Evolutionary conservation across 108 stramenopile genomes (phyloP), one percentile per base, ranked within the genome.

Genomic region (Cyclotella atomus): DNA sequence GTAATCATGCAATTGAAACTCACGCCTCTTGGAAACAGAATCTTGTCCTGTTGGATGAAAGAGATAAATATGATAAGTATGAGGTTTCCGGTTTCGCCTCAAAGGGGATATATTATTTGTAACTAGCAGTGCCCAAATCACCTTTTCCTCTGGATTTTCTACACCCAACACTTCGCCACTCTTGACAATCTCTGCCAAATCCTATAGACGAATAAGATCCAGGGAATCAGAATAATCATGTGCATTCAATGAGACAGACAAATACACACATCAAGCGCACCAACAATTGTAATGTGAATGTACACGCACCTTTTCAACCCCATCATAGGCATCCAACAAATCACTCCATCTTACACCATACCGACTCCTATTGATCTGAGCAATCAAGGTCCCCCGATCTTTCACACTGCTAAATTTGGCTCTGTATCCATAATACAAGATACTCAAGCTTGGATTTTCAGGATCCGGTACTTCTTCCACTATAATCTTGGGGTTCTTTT

Each of bases 381-480:
- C 93, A 64, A 94, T 47, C 24, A 94, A 67, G 17, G 88, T 77
- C 12, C 76, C 65, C 15, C 81, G 71, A 70, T 92, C 88, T 16
- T 82, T 65, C 0, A 94, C 87, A 28, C 81, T 65, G 19, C 84
- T 80, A 54, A 88, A 94, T 59, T 91, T 91, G 29, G 93, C 88
- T 27, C 87, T 86, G 65, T 92, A 94, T 1, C 90, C 91, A 76
- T 88, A 94, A 9, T 84, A 84, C 0, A 68, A 72, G 59, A 94
- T 74, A 62, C 71, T 68, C 1, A 91, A 55, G 9, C 78, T 84
- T 7, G 93, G 91, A 76, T 91, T 94, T 66, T 94, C 93, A 1
- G 93, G 93, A 79, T 94, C 91, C 25, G 93, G 93, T 8, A 89
- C 75, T 57, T 83, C 79, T 64, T 94, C 93, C 8, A 91, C 84